Conservation (phyloP, 2,329 filamentous ascomycete genomes). For the Fusarium floridanum region DNA sequence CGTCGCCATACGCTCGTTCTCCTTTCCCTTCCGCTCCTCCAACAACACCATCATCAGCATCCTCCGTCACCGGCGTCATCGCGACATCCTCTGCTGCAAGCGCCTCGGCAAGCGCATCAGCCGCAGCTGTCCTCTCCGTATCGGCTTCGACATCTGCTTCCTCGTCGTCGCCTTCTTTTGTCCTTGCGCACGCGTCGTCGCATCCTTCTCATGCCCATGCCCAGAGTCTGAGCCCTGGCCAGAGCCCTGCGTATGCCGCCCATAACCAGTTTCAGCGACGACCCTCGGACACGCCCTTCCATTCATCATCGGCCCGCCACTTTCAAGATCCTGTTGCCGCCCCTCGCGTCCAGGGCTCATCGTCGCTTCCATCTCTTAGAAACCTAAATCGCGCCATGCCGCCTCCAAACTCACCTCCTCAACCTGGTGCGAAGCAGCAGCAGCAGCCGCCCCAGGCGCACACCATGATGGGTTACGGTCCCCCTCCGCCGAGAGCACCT, state of each 20-base stretch:
- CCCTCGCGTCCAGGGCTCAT: constrained; percentile 60
- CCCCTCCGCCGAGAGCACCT: constrained; percentile 61
- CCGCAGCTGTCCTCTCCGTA: constrained; percentile 3
- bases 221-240: constrained; percentile 41
- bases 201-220: constrained; percentile 31
- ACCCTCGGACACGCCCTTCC: constrained; percentile 60
- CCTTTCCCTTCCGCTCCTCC: constrained; percentile 46
- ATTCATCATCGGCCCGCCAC: constrained; percentile 50
- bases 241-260: constrained; percentile 48
- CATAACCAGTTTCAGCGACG: constrained; percentile 50
- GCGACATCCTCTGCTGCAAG: constrained; percentile 22
- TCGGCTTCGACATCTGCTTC: constrained; percentile 12
- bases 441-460: constrained; percentile 47
- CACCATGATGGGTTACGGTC: constrained; percentile 56
- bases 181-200: constrained; percentile 38
- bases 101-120: constrained; percentile 29
- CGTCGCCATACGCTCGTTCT: constrained; percentile 49
- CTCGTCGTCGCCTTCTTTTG: constrained; percentile 25
- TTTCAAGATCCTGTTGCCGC: constrained; percentile 53
- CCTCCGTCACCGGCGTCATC: constrained; percentile 24
- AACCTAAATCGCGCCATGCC: constrained; percentile 59
- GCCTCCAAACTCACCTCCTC: constrained; percentile 60
- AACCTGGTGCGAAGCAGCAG: constrained; percentile 50
- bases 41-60: constrained; percentile 29
- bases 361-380: constrained; percentile 57